Percentiles rank a stretch among this genome's conserved stretches.
Evolutionary conservation across 169 alveolate species (phyloP).

Genomic region (Eimeria falciformis): DNA sequence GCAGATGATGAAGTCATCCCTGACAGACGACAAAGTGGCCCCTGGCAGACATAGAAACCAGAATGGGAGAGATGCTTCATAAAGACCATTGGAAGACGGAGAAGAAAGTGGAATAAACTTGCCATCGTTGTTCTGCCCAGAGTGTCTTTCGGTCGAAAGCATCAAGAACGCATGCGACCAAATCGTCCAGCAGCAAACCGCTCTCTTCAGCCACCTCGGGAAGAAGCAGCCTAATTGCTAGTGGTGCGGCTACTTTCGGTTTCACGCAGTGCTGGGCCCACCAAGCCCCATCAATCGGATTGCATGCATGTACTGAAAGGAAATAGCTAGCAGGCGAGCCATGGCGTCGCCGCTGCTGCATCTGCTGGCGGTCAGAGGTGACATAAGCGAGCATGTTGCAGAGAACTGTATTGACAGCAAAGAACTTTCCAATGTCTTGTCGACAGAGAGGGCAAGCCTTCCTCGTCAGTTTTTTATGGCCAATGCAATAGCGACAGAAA

Average conservation of each 20-base stretch:
- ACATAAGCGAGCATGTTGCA: constrained; percentile 86
- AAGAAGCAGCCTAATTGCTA: constrained; percentile 56
- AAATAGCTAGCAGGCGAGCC: background rate
- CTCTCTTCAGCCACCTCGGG: constrained; percentile 39
- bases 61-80: background rate
- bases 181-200: constrained; percentile 86
- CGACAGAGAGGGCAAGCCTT: constrained; percentile 92
- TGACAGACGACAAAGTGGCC: too few relatives aligned
- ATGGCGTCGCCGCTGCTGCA: background rate
- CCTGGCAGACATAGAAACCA: background rate
- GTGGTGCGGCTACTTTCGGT: constrained; percentile 55
- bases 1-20: too few relatives aligned
- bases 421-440: constrained; percentile 87
- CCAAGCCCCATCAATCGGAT: constrained; percentile 19
- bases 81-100: background rate
- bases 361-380: constrained; percentile 61
- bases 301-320: background rate
- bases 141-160: constrained; percentile 79
- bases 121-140: constrained; percentile 82
- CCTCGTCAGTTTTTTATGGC: constrained; percentile 85
- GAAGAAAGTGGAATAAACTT: background rate
- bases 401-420: constrained; percentile 87
- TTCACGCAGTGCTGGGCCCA: constrained; percentile 58
- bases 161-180: constrained; percentile 85
- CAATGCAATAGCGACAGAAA: constrained; percentile 92